Evolutionary conservation across 116 monocot genomes (phyloP), one percentile per base, ranked within the genome.

Genomic region (Trichopus zeylanicus): DNA sequence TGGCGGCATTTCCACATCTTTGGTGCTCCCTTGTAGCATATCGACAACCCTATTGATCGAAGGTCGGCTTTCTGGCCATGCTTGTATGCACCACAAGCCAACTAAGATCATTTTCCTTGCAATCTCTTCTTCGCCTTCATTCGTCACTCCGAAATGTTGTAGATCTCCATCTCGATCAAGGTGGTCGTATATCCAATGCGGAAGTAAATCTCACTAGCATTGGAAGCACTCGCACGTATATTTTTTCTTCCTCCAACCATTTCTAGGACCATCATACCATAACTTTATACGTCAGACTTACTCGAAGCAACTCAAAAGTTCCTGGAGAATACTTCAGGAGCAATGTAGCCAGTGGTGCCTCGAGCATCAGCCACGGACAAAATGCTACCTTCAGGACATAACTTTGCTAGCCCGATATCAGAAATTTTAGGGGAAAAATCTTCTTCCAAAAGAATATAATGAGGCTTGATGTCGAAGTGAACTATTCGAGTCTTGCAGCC

Each of bases 391-490:
- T 59, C 25, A 1, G 78, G 78, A 29, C 78, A 75, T 24, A 78
- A 72, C 25, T 84, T 71, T 0, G 84, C 84, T 0, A 89, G 78
- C 2, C 89, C 89, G 7, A 89, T 84, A 29, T 89, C 89, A 1
- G 75, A 84, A 0, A 89, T 78, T 37, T 89, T 89, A 10, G 75
- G 81, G 6, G 60, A 64, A 64, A 75, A 89, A 11, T 58, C 21
- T 18, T 53, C 26, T 53, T 87, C n/a, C n/a, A n/a, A n/a, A n/a
- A n/a, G n/a, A n/a, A n/a, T 88, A 72, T 92, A 88, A 53, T 59
- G 65, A 28, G 92, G 78, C 52, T 88, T 92, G 34, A 92, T 65
- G 29, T 92, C 92, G 0, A 87, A 67, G 61, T 92, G 92, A 28
- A 92, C 74, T 65, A 92, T 85, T 3, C 49, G 80, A 1, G 80